phyloP scores from a whole-genome alignment of 2,329 filamentous ascomycete genomes.

The Fusarium metavorans region DNA sequence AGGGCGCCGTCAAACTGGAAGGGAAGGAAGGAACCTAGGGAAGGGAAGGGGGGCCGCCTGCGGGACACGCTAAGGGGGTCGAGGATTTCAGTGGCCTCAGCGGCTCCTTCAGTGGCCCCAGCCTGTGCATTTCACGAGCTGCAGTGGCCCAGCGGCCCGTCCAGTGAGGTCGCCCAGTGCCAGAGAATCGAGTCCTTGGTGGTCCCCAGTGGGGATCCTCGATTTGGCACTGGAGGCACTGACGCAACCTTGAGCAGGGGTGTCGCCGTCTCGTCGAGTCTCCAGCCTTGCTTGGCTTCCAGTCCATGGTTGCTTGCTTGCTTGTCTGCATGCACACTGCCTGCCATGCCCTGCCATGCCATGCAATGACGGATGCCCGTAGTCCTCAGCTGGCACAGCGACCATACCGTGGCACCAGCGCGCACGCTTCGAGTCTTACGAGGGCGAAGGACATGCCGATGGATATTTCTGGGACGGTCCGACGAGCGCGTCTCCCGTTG shows the following conservation, averaged over 20 bases:
- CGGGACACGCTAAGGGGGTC: conserved; percentile 31
- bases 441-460: conserved; percentile 4
- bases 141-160: conserved; percentile 33
- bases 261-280: conserved; percentile 11
- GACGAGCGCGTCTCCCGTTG: conserved; percentile 16
- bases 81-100: conserved; percentile 32
- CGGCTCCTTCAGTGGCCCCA: conserved; percentile 32
- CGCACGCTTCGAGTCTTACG: conserved; percentile 7
- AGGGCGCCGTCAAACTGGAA: conserved; percentile 13
- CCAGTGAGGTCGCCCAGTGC: conserved; percentile 22
- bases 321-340: conserved; percentile 20
- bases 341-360: conserved; percentile 13
- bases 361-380: conserved; percentile 21
- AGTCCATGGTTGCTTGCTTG: conserved; percentile 1
- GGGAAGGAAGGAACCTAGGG: conserved; percentile 18
- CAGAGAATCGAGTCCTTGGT: conserved; percentile 24
- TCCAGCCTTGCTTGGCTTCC: conserved; percentile 1
- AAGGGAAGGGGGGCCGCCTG: conserved; percentile 11
- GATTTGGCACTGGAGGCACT: conserved; percentile 33
- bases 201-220: conserved; percentile 27
- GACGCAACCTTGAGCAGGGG: conserved; percentile 27
- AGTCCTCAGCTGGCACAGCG: conserved; percentile 6
- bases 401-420: conserved; percentile 20
- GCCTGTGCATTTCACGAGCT: conserved; percentile 37
- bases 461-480: conserved; percentile 21